Evolutionary conservation across 306 rosid genomes (phyloP).

Genomic region (Prunus armeniaca): DNA sequence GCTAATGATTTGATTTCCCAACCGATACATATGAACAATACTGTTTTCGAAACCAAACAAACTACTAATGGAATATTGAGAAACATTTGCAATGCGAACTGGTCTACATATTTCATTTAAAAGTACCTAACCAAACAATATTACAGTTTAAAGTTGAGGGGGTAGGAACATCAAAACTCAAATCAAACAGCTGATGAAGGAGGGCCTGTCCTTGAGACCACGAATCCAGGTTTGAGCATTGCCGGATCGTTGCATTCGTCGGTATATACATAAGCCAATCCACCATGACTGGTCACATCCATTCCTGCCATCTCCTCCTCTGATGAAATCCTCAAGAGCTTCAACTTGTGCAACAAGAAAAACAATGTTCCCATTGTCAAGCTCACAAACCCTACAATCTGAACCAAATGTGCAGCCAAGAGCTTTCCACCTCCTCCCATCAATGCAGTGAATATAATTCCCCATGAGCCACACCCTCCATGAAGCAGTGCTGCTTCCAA

Average conservation of each 20-base stretch:
- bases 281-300: slow-evolving; percentile 64
- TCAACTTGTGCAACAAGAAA: slow-evolving; percentile 40
- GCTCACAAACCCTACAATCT: slow-evolving; percentile 47
- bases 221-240: neutral
- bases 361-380: slow-evolving; percentile 50
- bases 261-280: slow-evolving; percentile 43
- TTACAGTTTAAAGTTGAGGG: neutral
- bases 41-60: no score
- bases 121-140: neutral
- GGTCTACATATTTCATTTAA: no score
- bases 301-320: slow-evolving; percentile 58
- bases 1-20: no score
- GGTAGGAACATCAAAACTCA: neutral
- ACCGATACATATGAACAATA: no score
- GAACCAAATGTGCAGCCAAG: slow-evolving; percentile 49
- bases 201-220: neutral
- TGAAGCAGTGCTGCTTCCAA: slow-evolving; percentile 63
- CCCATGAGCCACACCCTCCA: slow-evolving; percentile 65
- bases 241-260: slow-evolving; percentile 8
- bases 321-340: slow-evolving; percentile 36
- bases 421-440: slow-evolving; percentile 54
- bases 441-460: slow-evolving; percentile 49
- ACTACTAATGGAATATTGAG: no score
- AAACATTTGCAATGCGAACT: no score
- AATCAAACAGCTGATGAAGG: neutral